phyloP scores from a whole-genome alignment of 352 stramenopile genomes.

The Globisporangium ultimum region DNA sequence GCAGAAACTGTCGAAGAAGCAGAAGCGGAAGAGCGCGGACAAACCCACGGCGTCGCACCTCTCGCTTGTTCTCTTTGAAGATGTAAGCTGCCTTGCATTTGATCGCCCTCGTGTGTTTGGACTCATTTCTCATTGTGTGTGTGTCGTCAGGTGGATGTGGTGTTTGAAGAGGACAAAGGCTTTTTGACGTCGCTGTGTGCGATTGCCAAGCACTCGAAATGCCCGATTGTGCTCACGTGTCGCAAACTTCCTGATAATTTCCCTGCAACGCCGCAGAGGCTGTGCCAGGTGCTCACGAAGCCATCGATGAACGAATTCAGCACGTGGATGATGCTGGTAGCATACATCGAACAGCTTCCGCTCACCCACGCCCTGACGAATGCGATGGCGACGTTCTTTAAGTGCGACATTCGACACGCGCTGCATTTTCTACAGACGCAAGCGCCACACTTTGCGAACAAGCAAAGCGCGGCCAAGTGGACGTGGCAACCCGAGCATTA shows the following conservation, averaged over 20 bases:
- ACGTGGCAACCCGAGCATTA: constrained; percentile 9
- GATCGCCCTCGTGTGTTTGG: neutral
- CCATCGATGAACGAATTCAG: constrained; percentile 60
- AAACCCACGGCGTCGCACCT: constrained; percentile 36
- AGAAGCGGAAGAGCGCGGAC: constrained; percentile 34
- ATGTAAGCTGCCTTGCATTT: constrained; percentile 28
- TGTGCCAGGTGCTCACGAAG: constrained; percentile 34
- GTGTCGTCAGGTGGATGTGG: constrained; percentile 42
- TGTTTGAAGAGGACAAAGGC: constrained; percentile 82
- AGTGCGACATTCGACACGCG: constrained; percentile 62
- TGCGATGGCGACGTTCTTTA: constrained; percentile 48
- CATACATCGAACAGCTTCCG: constrained; percentile 48
- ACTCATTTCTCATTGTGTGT: constrained; percentile 1
- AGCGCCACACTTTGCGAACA: constrained; percentile 18
- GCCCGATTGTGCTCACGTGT: constrained; percentile 76
- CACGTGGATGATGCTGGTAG: constrained; percentile 61
- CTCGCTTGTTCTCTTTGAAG: constrained; percentile 84
- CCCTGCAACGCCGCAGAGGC: constrained; percentile 36
- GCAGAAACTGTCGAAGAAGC: constrained; percentile 35
- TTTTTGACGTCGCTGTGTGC: constrained; percentile 65
- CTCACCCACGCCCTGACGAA: constrained; percentile 31
- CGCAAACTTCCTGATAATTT: constrained; percentile 56
- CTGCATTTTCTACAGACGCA: constrained; percentile 71
- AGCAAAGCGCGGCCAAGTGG: constrained; percentile 13
- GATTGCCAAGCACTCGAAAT: constrained; percentile 82